Evolutionary conservation across 2,329 filamentous ascomycete species (phyloP), one percentile per base, ranked within the genome.

Genomic region (Graphiopsis chlorocephala): DNA sequence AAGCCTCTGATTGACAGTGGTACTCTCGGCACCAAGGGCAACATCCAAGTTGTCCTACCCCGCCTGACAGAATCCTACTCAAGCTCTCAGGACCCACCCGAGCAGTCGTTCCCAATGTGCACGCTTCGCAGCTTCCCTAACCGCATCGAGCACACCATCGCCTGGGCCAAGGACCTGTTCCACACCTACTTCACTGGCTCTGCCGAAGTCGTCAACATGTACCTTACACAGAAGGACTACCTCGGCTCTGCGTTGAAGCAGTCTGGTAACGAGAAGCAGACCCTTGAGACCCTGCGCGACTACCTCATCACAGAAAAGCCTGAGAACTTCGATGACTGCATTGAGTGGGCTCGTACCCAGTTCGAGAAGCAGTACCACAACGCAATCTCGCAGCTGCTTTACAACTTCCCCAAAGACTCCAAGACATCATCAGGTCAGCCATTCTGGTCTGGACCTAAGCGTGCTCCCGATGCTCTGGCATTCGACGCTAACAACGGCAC

Each of bases 81-180:
- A 0, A 92, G 89, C 73, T 98, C 95, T 23, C 94, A 97, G 77
- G 96, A 99, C 77, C 95, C 95, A 1, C 95, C 95, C 0, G 96
- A 99, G 84, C 93, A 97, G 81, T 96, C 95, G 0, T 98, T 99
- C 85, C 95, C 95, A 0, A 98, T 98, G 93, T 99, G 95, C 78
- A 98, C 95, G 5, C 85, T 99, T 67, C 88, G 92, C 75, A 97
- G 93, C 79, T 99, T 99, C 84, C 95, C 95, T 65, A 99, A 99
- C 84, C 90, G 90, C 73, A 99, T 99, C 73, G 93, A 99, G 80
- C 95, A 99, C 79, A 98, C 95, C 0, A 99, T 99, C 77, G 95
- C 95, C 2, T 99, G 95, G 95, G 90, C 93, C 45, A 92, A 96
- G 73, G 95, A 98, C 77, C 86, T 97, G 69, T 99, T 99, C 80